Base-by-base conservation (phyloP, 805 yeast genomes). In the Blastobotrys attinorum region DNA sequence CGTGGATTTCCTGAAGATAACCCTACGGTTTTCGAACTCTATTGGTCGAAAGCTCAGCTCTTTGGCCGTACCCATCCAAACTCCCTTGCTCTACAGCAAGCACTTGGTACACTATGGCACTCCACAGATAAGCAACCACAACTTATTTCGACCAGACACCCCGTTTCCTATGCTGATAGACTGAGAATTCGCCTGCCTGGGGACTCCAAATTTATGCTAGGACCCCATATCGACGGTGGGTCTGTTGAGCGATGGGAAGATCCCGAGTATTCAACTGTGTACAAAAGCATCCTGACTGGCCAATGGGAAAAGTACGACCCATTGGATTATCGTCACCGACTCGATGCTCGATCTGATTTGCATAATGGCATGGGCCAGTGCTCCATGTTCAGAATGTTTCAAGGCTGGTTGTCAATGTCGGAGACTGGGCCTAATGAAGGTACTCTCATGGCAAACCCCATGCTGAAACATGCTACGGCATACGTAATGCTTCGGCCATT, bases 181-280 rank as follows among this genome's bases (percentile, higher is more conserved):
- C 53, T 69, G 29, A 55, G 73, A 41, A 64, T 70, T 35, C 56
- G 73, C 36, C 53, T 55, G 8, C 70, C 73, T 0, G 73, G 73
- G 5, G 61, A 57, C 23, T 48, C 46, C 17, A 25, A 31, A 27
- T 50, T 56, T 22, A 44, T 67, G 3, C 57, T 69, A 33, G 66
- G 64, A 23, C 62, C 67, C 18, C 74, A 70, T 42, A 53, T 60
- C n/a, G 74, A 70, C 47, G 59, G 67, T n/a, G 66, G 71, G 11
- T 61, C 70, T 1, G 53, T 70, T 31, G 74, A 69, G 48, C 51
- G 75, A 39, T 71, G 75, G 75, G 73, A 70, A 49, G 73, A 71
- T 51, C 48, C 43, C 11, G 60, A 54, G 20, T 71, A 68, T 51
- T 47, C 67, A n/a, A 49, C 53, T 8, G 61, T 59, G 21, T 71